Base-by-base conservation (phyloP, 2,329 filamentous ascomycete genomes). In the Ascosphaera pollenicola region DNA sequence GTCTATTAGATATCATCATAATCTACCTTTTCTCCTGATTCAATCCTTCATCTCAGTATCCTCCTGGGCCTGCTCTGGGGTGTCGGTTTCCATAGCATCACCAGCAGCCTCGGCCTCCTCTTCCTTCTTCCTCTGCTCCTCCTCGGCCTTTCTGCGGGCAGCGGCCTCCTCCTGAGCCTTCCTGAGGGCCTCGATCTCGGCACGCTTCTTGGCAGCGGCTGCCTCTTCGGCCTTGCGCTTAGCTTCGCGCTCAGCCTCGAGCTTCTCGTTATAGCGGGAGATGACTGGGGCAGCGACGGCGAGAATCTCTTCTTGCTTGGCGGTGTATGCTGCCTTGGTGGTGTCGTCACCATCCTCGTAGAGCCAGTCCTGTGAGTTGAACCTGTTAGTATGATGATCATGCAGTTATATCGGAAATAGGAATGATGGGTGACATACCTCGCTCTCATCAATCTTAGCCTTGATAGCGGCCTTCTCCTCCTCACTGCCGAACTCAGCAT, bases 281-380 rank as follows among this genome's bases (percentile, higher is more conserved):
- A 84, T 73, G 53, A 98, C 82, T 42, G 89, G 87, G 13, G 85
- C 89, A 36, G 84, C 81, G 52, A 93, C 70, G 48, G 81, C 74
- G 49, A 83, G 80, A 58, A 98, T 84, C 60, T 98, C 89, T 46
- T 95, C 89, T 60, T 89, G 77, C 73, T 95, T 98, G 62, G 82
- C 72, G 44, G 91, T 65, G 63, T 98, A 98, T 53, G 89, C 72
- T 40, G 80, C 84, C 70, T 95, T 95, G 53, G 79, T 79, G 48
- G 84, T 74, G 58, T 98, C 89, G 46, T 94, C 85, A 43, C 89
- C 89, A 41, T 95, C 89, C 40, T 94, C 87, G 60, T 95, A 95
- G 44, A 98, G 70, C 89, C 89, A 98, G 56, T 98, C 85, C 87
- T 95, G 46, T 1, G 39, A 18, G 2, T 8, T 13, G 3, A 17